Evolutionary conservation across 495 filamentous ascomycete species (phyloP), one percentile per base, ranked within the genome.

Genomic region (Penicillium dipodomyicola): DNA sequence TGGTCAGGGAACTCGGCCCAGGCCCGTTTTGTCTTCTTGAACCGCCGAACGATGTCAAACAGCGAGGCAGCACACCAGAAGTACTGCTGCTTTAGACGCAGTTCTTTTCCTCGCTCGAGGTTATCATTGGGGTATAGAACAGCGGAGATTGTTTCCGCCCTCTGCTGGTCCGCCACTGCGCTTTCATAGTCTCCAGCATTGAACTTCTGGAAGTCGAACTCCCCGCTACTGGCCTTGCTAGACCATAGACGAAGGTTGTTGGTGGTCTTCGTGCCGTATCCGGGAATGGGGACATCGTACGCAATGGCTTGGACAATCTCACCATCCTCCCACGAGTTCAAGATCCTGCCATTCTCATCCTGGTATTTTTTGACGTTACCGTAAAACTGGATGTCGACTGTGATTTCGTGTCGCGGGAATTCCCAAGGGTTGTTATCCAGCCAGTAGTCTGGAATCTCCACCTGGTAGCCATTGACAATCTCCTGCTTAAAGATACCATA

Each of bases 401-500:
- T 91, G 43, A 98, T 85, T 67, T 98, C 94, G 69, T 96, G 91
- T 60, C 94, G 83, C 19, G 92, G 91, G 65, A 98, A 97, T 66
- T 98, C 94, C 94, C 94, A 98, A 6, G 95, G 94, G 78, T 97
- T 97, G 71, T 97, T 96, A 67, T 97, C 94, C 30, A 98, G 84
- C 94, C 94, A 98, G 74, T 98, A 98, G 71, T 98, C 94, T 20
- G 94, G 94, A 45, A 97, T 86, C 65, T 98, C 94, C 48, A 97
- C 90, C 72, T 98, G 94, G 66, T 96, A 97, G 17, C 94, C 94
- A 66, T 97, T 87, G 48, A 97, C 84, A 62, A 98, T 96, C 78
- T 98, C 93, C 76, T 98, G 94, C 78, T 97, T 96, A 84, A 98
- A 98, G 67, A 98, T 98, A 61, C 94, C 94, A 71, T 98, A 98